Evolutionary conservation across 2,329 filamentous ascomycete species (phyloP).

Genomic region (Beauveria sp.): DNA sequence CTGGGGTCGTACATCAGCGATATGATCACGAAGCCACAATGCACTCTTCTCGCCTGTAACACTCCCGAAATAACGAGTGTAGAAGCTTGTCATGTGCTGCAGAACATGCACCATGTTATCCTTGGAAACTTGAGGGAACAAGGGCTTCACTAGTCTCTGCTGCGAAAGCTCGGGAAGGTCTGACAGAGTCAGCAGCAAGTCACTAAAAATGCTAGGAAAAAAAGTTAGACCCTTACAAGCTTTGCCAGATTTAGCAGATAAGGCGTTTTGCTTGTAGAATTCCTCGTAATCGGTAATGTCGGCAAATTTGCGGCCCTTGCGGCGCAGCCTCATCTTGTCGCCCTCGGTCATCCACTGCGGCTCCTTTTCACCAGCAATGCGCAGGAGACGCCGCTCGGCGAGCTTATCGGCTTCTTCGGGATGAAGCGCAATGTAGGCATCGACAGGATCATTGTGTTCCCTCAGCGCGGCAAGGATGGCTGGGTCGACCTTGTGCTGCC

Average conservation of each 20-base stretch:
- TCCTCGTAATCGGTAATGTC: conserved; percentile 60
- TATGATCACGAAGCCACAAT: conserved; percentile 28
- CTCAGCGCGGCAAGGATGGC: conserved; percentile 19
- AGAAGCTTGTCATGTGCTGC: conserved; percentile 52
- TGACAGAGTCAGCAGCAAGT: conserved; percentile 8
- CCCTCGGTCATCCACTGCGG: conserved; percentile 63
- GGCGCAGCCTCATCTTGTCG: conserved; percentile 62
- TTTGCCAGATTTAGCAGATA: conserved; percentile 19
- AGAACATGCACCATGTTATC: conserved; percentile 58
- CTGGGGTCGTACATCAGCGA: conserved; percentile 20
- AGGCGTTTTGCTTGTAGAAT: conserved; percentile 27
- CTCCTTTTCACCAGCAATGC: conserved; percentile 54
- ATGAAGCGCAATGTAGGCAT: conserved; percentile 20
- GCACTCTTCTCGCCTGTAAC: conserved; percentile 25
- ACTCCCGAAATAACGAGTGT: conserved; percentile 49
- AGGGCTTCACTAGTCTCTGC: conserved; percentile 45
- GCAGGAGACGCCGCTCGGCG: conserved; percentile 48
- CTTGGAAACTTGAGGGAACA: conserved; percentile 53
- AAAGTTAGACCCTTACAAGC: conserved; percentile 18
- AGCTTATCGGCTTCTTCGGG: conserved; percentile 20
- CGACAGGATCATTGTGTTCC: conserved; percentile 22
- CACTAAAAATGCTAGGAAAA: not conserved
- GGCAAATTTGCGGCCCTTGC: conserved; percentile 62
- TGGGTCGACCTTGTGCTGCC: conserved; percentile 15
- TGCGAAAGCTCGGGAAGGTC: conserved; percentile 33